Base-by-base conservation (phyloP, 441 rosid species). In the Euphorbia celastroides region DNA sequence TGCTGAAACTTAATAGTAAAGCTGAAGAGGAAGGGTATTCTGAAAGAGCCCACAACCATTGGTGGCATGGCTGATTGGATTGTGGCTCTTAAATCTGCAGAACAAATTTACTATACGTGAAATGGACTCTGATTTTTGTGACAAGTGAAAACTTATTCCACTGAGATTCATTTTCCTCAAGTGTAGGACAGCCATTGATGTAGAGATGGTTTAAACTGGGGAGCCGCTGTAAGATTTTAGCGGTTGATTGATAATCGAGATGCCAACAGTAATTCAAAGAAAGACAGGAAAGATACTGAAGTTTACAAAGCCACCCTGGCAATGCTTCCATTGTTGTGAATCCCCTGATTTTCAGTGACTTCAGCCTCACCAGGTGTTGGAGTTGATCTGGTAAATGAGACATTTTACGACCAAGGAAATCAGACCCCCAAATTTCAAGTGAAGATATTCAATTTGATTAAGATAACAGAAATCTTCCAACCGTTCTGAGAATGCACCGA, bases 141-240 rank as follows among this genome's bases (percentile, higher is more conserved):
- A n/a, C n/a, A n/a, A n/a, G n/a, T n/a, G n/a, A n/a, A n/a, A n/a
- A n/a, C n/a, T n/a, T n/a, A n/a, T n/a, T n/a, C n/a, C n/a, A n/a
- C n/a, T n/a, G n/a, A n/a, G n/a, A n/a, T n/a, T n/a, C n/a, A n/a
- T n/a, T n/a, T n/a, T n/a, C n/a, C n/a, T 46, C 52, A 17, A 46
- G n/a, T 1, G 52, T 17, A 46, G 3, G 52, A 17, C 52, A 12
- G 52, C n/a, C 52, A 46, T 14, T 5, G 17, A 16, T 46, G 52
- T 46, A 46, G n/a, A 46, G n/a, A 1, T 46, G n/a, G 5, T 17
- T 7, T 46, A 46, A 46, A 8, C 17, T 46, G 44, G 63, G 46
- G 66, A 76, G 79, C 41, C 51, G 50, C 58, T 28, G 28, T 46
- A 76, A 57, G 48, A 68, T 22, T 56, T 72, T 8, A n/a, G 77